Conservation (phyloP, 495 filamentous ascomycete genomes). For the Entonaema liquescens region DNA sequence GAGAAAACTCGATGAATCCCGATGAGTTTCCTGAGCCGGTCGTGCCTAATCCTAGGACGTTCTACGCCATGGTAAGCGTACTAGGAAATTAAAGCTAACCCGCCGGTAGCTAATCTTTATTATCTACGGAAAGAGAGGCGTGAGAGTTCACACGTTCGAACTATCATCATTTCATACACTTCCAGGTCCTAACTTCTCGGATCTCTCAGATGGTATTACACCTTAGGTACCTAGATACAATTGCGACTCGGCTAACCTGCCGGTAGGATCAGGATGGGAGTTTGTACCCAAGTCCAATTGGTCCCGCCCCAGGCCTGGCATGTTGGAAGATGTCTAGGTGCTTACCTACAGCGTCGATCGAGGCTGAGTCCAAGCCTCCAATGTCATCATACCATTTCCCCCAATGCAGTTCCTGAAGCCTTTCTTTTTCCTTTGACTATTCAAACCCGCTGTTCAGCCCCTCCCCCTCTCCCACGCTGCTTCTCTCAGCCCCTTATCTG, state of each 20-base stretch:
- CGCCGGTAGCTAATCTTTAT: neutral
- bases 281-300: neutral
- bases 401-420: too few relatives aligned
- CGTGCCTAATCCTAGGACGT: neutral
- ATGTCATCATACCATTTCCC: too few relatives aligned
- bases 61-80: neutral
- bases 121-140: neutral
- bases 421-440: too few relatives aligned
- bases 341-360: neutral
- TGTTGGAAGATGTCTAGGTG: neutral
- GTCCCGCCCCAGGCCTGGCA: too few relatives aligned
- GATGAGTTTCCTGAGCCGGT: neutral
- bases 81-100: neutral
- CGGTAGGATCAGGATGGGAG: neutral
- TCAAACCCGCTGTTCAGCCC: too few relatives aligned
- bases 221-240: too few relatives aligned
- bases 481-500: too few relatives aligned
- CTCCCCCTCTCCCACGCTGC: too few relatives aligned
- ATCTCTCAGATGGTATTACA: neutral
- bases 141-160: neutral
- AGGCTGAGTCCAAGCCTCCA: neutral
- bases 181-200: neutral
- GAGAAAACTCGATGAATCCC: neutral
- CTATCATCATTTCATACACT: neutral
- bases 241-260: neutral